Evolutionary conservation across 495 filamentous ascomycete genomes (phyloP).

Genomic region (Aeminium ludgeri): DNA sequence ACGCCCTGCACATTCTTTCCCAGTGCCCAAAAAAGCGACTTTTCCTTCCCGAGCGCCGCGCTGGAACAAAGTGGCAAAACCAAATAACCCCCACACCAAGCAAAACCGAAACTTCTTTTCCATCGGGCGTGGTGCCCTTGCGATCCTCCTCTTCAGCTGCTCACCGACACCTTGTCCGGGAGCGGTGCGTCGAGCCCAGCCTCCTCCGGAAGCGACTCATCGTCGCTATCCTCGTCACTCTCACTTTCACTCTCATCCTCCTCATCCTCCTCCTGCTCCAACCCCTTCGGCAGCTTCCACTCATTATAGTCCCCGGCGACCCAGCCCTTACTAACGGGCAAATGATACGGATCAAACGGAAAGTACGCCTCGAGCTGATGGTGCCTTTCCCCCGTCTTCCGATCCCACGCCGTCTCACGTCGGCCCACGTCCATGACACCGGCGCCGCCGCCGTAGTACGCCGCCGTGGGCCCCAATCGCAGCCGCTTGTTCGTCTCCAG

Average conservation of each 20-base stretch:
- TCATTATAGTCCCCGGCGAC: constrained; percentile 66
- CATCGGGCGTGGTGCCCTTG: no score
- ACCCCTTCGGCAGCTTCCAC: constrained; percentile 63
- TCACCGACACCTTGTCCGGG: constrained; percentile 4
- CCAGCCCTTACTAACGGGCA: constrained; percentile 74
- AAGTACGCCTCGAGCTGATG: constrained; percentile 81
- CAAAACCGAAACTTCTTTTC: no score
- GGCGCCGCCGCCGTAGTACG: constrained; percentile 24
- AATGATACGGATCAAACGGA: constrained; percentile 88
- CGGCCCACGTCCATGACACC: constrained; percentile 27
- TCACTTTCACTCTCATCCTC: constrained; percentile 31
- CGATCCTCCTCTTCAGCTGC: constrained; percentile 9
- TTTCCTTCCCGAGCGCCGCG: constrained; percentile 7
- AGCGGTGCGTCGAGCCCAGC: constrained; percentile 9
- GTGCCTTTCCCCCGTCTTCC: constrained; percentile 45
- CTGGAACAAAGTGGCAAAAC: constrained; percentile 2
- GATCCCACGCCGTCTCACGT: constrained; percentile 47
- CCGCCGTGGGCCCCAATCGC: constrained; percentile 41
- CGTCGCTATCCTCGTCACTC: constrained; percentile 34
- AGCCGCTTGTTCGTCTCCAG: constrained; percentile 83
- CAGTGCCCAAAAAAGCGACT: background rate
- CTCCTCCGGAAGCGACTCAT: constrained; percentile 22
- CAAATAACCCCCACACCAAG: background rate
- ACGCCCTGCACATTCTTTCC: no score
- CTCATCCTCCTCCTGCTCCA: constrained; percentile 37